Evolutionary conservation across 108 stramenopile genomes (phyloP).

Genomic region (Parietichytrium sp.): DNA sequence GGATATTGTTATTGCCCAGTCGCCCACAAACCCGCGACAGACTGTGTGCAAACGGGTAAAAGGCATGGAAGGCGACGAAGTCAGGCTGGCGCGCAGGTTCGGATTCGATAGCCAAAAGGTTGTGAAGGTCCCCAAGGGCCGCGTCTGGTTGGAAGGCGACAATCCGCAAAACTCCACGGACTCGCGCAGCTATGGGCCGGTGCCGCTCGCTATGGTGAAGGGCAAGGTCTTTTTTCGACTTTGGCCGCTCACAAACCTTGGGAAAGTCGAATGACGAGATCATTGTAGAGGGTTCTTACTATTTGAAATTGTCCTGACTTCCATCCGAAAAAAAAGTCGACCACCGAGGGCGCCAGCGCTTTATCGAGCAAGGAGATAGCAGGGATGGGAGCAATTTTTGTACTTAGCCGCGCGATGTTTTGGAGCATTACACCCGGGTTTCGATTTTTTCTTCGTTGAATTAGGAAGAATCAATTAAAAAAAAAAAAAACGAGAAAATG

Average conservation of each 20-base stretch:
- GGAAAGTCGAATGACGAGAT: constrained; percentile 19
- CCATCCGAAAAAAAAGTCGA: too few species aligned
- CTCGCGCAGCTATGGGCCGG: constrained; percentile 80
- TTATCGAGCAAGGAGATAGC: too few species aligned
- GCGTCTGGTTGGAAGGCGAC: constrained; percentile 91
- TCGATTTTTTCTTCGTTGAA: too few species aligned
- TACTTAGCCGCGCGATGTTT: too few species aligned
- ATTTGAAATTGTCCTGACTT: too few species aligned
- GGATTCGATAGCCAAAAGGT: constrained; percentile 42
- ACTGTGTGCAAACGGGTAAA: constrained; percentile 88
- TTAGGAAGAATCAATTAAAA: too few species aligned
- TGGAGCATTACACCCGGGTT: too few species aligned
- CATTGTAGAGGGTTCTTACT: too few species aligned
- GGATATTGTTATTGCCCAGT: constrained; percentile 82
- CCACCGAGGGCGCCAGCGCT: too few species aligned
- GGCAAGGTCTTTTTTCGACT: constrained; percentile 78
- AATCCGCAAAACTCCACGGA: constrained; percentile 80
- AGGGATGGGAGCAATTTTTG: too few species aligned
- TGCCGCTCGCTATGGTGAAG: constrained; percentile 77
- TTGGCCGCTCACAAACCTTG: constrained; percentile 70
- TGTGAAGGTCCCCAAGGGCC: constrained; percentile 76
- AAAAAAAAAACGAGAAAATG: too few species aligned
- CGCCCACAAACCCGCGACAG: constrained; percentile 71
- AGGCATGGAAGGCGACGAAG: constrained; percentile 83
- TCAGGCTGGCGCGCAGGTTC: constrained; percentile 57